A percentile compares a stretch with the other conserved stretches of the same genome.
phyloP scores from a whole-genome alignment of 2,329 filamentous ascomycete genomes.

The Furcasterigmium furcatum region DNA sequence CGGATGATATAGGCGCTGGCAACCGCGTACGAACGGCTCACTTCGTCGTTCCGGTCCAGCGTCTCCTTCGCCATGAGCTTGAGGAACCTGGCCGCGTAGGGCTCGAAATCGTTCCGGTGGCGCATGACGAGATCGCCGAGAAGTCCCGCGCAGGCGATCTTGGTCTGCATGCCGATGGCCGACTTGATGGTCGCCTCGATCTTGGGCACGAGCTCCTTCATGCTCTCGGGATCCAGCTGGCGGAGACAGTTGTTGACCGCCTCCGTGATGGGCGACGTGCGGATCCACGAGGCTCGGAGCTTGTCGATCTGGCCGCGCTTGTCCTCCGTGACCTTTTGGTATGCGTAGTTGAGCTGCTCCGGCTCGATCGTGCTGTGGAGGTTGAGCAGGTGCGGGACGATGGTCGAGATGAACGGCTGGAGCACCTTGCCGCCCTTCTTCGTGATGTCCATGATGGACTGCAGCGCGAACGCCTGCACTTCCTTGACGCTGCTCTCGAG shows the following conservation, averaged over 20 bases:
- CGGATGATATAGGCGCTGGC: constrained; percentile 82
- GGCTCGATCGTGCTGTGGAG: constrained; percentile 86
- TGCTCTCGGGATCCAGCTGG: constrained; percentile 73
- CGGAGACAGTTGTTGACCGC: constrained; percentile 88
- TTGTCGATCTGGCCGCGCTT: constrained; percentile 90
- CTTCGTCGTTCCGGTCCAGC: constrained; percentile 90
- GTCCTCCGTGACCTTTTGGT: constrained; percentile 83
- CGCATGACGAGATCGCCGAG: constrained; percentile 82
- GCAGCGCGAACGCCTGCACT: constrained; percentile 78
- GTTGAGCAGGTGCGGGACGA: constrained; percentile 77
- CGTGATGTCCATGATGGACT: constrained; percentile 81
- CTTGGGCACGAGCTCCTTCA: constrained; percentile 67
- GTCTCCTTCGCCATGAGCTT: constrained; percentile 76
- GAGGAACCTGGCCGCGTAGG: constrained; percentile 73
- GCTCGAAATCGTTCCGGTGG: constrained; percentile 69
- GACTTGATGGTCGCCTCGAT: constrained; percentile 79
- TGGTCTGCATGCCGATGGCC: constrained; percentile 87
- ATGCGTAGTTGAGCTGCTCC: constrained; percentile 86
- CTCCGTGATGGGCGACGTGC: constrained; percentile 85
- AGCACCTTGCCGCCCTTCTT: constrained; percentile 83
- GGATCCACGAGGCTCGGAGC: constrained; percentile 75
- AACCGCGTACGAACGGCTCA: constrained; percentile 83
- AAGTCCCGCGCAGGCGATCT: constrained; percentile 85
- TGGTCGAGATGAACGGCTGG: constrained; percentile 74
- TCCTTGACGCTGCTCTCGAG: constrained; percentile 87